These are phyloP conservation scores for Cryptococcus jaspeensis DNA, from an alignment of 1,284 basidiomycete genomes.

Conservation along the genomic window DNA sequence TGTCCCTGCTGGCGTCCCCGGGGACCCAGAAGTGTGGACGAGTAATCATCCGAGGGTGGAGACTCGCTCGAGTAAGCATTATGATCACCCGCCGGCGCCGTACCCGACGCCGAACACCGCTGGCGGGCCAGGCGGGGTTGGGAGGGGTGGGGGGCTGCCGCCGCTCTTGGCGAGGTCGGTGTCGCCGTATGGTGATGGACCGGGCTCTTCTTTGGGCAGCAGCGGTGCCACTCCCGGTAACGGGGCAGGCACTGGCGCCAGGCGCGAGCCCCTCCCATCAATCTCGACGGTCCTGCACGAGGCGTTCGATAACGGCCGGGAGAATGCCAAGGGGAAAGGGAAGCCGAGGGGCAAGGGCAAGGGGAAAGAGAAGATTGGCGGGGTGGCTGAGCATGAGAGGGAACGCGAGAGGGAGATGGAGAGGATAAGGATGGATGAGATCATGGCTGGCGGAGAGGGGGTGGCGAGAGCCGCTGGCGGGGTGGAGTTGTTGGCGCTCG, in stretches of 20 bases:
- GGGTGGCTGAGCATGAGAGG: not conserved
- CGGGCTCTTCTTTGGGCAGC: too few relatives aligned
- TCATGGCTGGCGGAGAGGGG: not conserved
- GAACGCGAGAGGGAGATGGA: not conserved
- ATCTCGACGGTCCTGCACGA: too few relatives aligned
- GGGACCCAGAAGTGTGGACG: not conserved
- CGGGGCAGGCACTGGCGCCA: too few relatives aligned
- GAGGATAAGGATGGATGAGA: not conserved
- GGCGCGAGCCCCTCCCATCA: too few relatives aligned
- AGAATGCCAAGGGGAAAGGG: not conserved
- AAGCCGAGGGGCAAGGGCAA: not conserved
- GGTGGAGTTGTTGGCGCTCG: conserved; percentile 2
- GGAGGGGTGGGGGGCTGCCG: too few relatives aligned
- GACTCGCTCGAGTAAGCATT: not conserved
- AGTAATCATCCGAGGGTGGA: not conserved
- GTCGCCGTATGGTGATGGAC: too few relatives aligned
- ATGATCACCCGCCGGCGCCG: not conserved
- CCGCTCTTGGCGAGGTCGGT: too few relatives aligned
- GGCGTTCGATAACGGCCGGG: not conserved
- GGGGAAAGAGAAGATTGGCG: not conserved
- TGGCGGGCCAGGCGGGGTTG: not conserved
- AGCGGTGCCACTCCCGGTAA: too few relatives aligned
- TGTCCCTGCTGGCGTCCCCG: too few relatives aligned
- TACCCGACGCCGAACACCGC: not conserved
- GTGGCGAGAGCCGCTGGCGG: not conserved